These are phyloP conservation scores for Friedmanniomyces endolithicus DNA, from an alignment of 495 filamentous ascomycete species.

Conservation along the genomic window DNA sequence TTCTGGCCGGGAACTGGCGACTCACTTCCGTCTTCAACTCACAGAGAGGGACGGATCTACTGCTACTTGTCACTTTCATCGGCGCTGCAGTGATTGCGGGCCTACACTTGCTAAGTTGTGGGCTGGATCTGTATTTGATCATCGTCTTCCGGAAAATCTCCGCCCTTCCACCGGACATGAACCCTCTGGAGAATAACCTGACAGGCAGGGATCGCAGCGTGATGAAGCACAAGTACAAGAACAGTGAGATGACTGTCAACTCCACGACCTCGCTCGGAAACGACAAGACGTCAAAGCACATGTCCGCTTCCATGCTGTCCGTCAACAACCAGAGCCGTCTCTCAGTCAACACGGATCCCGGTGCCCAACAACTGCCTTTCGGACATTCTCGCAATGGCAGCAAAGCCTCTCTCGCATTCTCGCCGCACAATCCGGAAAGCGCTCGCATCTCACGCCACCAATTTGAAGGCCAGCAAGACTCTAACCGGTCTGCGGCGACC, in stretches of 20 bases:
- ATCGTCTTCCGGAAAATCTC: constrained; percentile 70
- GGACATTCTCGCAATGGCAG: constrained; percentile 57
- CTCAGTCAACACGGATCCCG: constrained; percentile 46
- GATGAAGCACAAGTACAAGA: constrained; percentile 55
- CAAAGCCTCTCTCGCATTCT: constrained; percentile 32
- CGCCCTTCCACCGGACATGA: constrained; percentile 77
- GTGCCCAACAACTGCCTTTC: constrained; percentile 54
- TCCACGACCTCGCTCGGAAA: constrained; percentile 23
- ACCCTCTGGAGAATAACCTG: constrained; percentile 74
- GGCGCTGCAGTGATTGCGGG: constrained; percentile 46
- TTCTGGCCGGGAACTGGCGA: constrained; percentile 29
- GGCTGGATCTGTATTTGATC: constrained; percentile 56
- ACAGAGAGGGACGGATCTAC: constrained; percentile 35
- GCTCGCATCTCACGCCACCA: constrained; percentile 34
- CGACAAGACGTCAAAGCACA: constrained; percentile 26
- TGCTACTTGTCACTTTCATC: constrained; percentile 54
- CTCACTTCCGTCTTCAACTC: constrained; percentile 54
- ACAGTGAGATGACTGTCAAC: constrained; percentile 50
- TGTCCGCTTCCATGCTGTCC: constrained; percentile 39
- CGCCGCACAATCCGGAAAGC: constrained; percentile 33
- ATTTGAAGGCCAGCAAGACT: constrained; percentile 29
- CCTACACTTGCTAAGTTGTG: constrained; percentile 57
- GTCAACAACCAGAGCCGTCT: constrained; percentile 28
- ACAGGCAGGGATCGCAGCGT: constrained; percentile 49
- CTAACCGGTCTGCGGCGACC: constrained; percentile 37